These are phyloP conservation scores for Erysimum cheiranthoides DNA, from an alignment of 345 rosid genomes.

Conservation along the genomic window DNA sequence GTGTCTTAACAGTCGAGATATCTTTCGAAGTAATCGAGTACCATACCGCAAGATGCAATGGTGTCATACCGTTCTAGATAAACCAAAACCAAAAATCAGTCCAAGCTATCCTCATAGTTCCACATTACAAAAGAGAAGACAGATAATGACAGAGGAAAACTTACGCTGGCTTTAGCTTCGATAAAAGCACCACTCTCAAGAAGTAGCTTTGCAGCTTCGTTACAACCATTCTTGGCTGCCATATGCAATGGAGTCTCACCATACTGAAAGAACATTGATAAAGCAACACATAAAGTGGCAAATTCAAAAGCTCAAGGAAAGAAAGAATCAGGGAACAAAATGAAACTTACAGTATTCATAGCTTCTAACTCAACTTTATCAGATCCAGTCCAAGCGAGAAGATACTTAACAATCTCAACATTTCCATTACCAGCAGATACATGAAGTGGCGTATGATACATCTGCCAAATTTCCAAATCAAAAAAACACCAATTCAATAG, in stretches of 20 bases:
- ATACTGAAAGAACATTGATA: slow-evolving; percentile 56
- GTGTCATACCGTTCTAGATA: slow-evolving; percentile 97
- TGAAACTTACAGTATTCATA: slow-evolving; percentile 66
- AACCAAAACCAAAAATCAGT: slow-evolving; percentile 15
- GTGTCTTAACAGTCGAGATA: slow-evolving; percentile 75
- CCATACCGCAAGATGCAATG: slow-evolving; percentile 98
- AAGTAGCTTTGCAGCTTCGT: slow-evolving; percentile 76
- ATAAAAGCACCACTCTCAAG: slow-evolving; percentile 85
- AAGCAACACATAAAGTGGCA: slow-evolving; percentile 18
- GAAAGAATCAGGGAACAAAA: neutral
- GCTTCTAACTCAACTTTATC: slow-evolving; percentile 89
- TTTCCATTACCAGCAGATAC: slow-evolving; percentile 85
- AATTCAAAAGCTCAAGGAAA: slow-evolving; percentile 4
- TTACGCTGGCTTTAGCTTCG: slow-evolving; percentile 86
- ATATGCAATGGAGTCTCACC: slow-evolving; percentile 99
- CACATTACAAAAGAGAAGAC: neutral
- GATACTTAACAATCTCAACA: slow-evolving; percentile 71
- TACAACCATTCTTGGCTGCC: slow-evolving; percentile 98
- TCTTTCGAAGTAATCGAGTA: slow-evolving; percentile 80
- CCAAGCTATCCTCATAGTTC: slow-evolving; percentile 7
- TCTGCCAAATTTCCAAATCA: slow-evolving; percentile 56
- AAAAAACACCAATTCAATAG: slow-evolving; percentile 25
- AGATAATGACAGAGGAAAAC: neutral
- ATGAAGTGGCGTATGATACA: slow-evolving; percentile 98
- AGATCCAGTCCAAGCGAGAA: slow-evolving; percentile 74